Conservation (phyloP, 2,329 filamentous ascomycete genomes). For the Venturia effusa region DNA sequence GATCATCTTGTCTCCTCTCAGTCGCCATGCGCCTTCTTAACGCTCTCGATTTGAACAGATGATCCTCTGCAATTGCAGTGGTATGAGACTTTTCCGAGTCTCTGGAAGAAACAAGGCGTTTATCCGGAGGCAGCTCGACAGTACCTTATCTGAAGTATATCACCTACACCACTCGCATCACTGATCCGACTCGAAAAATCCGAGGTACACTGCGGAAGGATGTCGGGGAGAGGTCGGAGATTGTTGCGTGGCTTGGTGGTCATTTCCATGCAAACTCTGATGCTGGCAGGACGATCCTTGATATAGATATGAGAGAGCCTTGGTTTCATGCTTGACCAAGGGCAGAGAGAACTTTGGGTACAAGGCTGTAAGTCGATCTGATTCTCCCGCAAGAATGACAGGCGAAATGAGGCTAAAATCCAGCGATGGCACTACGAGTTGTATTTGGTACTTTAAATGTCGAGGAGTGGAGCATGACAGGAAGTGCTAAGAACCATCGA, state of each 20-base stretch:
- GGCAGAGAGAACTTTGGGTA: slow-evolving; percentile 10
- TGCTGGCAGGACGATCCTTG: slow-evolving; percentile 7
- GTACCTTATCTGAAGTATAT: background rate
- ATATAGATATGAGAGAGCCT: slow-evolving; percentile 7
- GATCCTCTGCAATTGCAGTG: background rate
- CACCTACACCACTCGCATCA: background rate
- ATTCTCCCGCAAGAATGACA: background rate
- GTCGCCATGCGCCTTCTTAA: background rate
- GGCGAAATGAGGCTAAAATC: background rate
- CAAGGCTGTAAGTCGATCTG: background rate
- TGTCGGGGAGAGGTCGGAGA: background rate
- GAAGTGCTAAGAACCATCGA: background rate
- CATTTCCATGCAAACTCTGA: background rate
- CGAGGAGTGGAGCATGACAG: background rate
- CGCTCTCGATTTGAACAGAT: background rate
- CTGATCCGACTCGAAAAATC: background rate
- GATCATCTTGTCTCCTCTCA: background rate
- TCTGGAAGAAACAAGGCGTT: background rate
- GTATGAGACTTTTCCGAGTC: background rate
- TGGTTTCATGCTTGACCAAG: slow-evolving; percentile 9
- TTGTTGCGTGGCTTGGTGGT: background rate
- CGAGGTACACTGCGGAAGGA: background rate
- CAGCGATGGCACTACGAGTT: background rate
- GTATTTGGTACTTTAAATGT: background rate
- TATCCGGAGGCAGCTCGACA: background rate